Conservation (phyloP, 2,329 filamentous ascomycete species). For the Didymella segeticola region DNA sequence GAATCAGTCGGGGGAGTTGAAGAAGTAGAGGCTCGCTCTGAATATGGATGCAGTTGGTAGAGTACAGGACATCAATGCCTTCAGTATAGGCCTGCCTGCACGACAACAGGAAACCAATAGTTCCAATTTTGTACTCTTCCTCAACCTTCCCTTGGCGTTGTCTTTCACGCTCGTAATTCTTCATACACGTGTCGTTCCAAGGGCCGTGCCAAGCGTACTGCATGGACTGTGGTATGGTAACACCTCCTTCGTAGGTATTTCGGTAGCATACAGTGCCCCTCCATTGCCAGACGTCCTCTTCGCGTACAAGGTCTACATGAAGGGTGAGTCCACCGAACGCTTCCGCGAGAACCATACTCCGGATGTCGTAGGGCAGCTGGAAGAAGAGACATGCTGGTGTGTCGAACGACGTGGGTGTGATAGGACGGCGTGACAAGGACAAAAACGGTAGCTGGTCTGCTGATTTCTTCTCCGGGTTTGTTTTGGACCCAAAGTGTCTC, state of each 20-base stretch:
- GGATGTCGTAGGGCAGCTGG: background rate
- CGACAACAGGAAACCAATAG: conserved; percentile 19
- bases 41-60: conserved; percentile 14
- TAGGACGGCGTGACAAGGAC: background rate
- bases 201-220: background rate
- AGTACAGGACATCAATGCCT: conserved; percentile 20
- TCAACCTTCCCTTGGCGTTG: background rate
- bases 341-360: background rate
- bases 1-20: conserved; percentile 13
- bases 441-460: background rate
- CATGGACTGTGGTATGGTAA: no score
- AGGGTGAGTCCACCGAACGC: background rate
- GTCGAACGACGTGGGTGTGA: background rate
- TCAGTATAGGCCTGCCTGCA: conserved; percentile 20
- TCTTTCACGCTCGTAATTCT: background rate
- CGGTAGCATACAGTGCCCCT: background rate
- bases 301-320: background rate
- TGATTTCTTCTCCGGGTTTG: background rate
- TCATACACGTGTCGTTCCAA: background rate
- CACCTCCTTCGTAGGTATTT: background rate
- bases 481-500: background rate
- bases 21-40: conserved; percentile 16
- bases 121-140: background rate
- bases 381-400: background rate
- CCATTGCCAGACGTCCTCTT: background rate